phyloP scores from a whole-genome alignment of 106 monocot species.

The Alisma plantagoaquatica region DNA sequence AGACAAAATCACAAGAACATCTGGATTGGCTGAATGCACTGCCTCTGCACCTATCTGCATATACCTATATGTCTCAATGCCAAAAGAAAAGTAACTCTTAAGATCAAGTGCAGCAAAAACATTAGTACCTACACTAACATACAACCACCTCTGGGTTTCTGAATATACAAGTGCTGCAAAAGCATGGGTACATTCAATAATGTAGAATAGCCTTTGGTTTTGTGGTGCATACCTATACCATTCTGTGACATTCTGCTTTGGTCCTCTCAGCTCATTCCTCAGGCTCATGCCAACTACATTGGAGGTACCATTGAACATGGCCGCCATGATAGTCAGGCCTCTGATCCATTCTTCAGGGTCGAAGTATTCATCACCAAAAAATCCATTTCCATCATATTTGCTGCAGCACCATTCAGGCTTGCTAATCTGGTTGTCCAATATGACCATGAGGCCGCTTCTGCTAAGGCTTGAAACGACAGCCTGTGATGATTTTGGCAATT shows the following conservation, averaged over 20 bases:
- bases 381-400: constrained; percentile 63
- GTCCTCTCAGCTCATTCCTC: constrained; percentile 73
- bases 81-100: not conserved
- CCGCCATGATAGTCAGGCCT: constrained; percentile 43
- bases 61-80: constrained; percentile 19
- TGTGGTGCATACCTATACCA: constrained; percentile 90
- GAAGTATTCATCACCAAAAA: constrained; percentile 78
- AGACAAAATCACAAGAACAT: constrained; percentile 51
- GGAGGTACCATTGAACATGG: constrained; percentile 36
- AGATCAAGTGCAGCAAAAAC: no score
- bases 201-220: no score
- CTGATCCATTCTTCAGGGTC: constrained; percentile 57
- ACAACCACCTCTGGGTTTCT: no score
- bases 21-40: constrained; percentile 47
- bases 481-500: no score
- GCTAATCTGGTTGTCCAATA: constrained; percentile 78
- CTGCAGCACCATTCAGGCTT: constrained; percentile 81
- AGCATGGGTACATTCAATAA: no score
- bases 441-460: constrained; percentile 50
- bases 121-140: no score
- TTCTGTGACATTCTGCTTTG: constrained; percentile 32
- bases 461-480: constrained; percentile 41
- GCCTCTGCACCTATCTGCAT: constrained; percentile 72
- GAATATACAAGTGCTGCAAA: no score
- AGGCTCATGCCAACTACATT: constrained; percentile 81